Evolutionary conservation across 352 stramenopile species (phyloP).

Genomic region (Pythium monospermum): DNA sequence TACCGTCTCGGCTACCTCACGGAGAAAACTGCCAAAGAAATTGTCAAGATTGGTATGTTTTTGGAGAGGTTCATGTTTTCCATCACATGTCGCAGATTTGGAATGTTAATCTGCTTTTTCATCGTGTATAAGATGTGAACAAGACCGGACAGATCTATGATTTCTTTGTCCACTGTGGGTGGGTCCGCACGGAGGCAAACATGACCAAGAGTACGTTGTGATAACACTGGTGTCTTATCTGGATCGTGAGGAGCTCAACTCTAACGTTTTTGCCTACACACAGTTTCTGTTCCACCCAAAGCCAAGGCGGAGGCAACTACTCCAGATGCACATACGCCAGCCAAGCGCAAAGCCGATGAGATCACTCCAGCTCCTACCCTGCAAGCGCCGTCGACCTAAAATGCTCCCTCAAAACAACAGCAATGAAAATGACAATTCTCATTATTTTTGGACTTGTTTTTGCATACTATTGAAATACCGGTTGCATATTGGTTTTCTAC

Average conservation of each 20-base stretch:
- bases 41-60: conserved; percentile 88
- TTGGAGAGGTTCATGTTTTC: background rate
- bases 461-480: too few relatives aligned
- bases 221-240: too few relatives aligned
- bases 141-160: conserved; percentile 87
- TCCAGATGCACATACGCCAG: conserved; percentile 17
- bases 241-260: too few relatives aligned
- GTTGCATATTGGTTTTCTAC: too few relatives aligned
- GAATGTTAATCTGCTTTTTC: background rate
- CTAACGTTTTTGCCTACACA: too few relatives aligned
- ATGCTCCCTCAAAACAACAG: too few relatives aligned
- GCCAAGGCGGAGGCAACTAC: conserved; percentile 3
- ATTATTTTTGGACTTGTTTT: too few relatives aligned
- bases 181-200: conserved; percentile 63
- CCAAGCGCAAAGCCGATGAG: conserved; percentile 53
- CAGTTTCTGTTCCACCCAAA: conserved; percentile 12
- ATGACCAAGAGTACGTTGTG: conserved; percentile 54
- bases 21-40: conserved; percentile 73
- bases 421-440: too few relatives aligned
- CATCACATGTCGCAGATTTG: background rate
- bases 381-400: background rate
- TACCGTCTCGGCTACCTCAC: conserved; percentile 71
- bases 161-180: conserved; percentile 88
- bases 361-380: conserved; percentile 23
- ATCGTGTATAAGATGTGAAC: conserved; percentile 52